Evolutionary conservation across 768 basidiomycete species (phyloP), one percentile per base, ranked within the genome.

Genomic region (Strobilomyces echinocephalus): DNA sequence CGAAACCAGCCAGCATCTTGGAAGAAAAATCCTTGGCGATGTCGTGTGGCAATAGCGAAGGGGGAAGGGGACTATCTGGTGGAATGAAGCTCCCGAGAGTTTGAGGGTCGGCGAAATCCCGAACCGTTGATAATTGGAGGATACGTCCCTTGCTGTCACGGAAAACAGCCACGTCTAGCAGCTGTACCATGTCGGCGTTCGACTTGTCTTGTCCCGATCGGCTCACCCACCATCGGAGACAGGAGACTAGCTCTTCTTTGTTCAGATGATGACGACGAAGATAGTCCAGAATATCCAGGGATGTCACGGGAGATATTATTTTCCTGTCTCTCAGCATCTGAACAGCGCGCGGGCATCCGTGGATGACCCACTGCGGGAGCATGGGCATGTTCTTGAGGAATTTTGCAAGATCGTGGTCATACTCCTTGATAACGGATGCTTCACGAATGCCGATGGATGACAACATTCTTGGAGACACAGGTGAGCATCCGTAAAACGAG

Each of bases 191-290:
- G n/a, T 76, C 69, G 14, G 70, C 5, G 1, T 10, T 58, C 35
- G 60, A 67, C 36, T 64, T 66, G 24, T 73, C 72, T 6, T 45
- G 18, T 51, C 69, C 73, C 15, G 33, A 8, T 28, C 81, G 65
- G 18, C 60, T 55, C 28, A 79, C 74, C 89, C 94, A 94, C 95
- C 97, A 98, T 53, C 82, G 81, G 57, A 97, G 72, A 68, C 89
- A 93, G 3, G 83, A 84, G n/a, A 86, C 66, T 71, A 88, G 85
- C 63, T 97, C 91, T 6, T 74, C 71, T 63, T 89, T 81, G 5
- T 68, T 65, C 24, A 99, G 76, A 5, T 93, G 86, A 15, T 88
- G 75, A 6, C 76, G 69, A 12, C 80, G 79, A 15, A 99, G 76
- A 64, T 95, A 90, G 36, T 76, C 72, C 39, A 97, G 72, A 15